Percentiles rank a stretch among this genome's conserved stretches.
Conservation (phyloP, 2,329 filamentous ascomycete species). For the Fonsecaea pedrosoi region DNA sequence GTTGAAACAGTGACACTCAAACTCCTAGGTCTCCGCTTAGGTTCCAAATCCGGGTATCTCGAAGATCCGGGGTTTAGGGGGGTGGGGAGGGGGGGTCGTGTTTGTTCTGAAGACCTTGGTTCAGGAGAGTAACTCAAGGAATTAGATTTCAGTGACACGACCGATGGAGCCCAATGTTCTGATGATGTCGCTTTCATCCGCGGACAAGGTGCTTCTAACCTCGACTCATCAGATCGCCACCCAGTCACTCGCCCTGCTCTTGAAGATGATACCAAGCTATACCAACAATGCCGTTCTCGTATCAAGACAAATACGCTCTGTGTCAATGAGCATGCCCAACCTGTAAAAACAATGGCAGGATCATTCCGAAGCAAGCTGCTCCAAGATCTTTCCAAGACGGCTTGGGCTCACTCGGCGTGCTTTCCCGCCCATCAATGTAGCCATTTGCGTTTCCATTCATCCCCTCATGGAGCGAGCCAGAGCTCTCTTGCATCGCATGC, state of each 20-base stretch:
- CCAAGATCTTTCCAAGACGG: conserved; percentile 54
- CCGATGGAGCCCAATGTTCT: not conserved
- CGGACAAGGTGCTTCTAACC: not conserved
- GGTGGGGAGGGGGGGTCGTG: not conserved
- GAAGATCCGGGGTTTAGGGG: not conserved
- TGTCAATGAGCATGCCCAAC: conserved; percentile 55
- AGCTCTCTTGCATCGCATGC: conserved; percentile 89
- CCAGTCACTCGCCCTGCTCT: not conserved
- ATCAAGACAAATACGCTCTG: not conserved
- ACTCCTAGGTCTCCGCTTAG: not conserved
- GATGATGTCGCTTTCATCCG: not conserved
- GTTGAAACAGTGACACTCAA: not conserved
- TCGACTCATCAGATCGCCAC: not conserved
- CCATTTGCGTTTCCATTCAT: conserved; percentile 51
- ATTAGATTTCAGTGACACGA: not conserved
- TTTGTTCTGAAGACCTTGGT: not conserved
- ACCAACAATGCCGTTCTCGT: not conserved
- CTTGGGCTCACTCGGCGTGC: conserved; percentile 42
- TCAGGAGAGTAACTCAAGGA: not conserved
- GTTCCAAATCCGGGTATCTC: not conserved
- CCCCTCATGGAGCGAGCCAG: conserved; percentile 47
- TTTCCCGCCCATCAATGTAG: conserved; percentile 49
- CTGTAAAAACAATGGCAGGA: conserved; percentile 55
- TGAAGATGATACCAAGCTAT: not conserved
- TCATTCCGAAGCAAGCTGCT: conserved; percentile 56